Percentiles rank a stretch among this genome's conserved stretches.
Evolutionary conservation across 208 protist genomes (phyloP).

Genomic region (Vickermania spadyakhi): DNA sequence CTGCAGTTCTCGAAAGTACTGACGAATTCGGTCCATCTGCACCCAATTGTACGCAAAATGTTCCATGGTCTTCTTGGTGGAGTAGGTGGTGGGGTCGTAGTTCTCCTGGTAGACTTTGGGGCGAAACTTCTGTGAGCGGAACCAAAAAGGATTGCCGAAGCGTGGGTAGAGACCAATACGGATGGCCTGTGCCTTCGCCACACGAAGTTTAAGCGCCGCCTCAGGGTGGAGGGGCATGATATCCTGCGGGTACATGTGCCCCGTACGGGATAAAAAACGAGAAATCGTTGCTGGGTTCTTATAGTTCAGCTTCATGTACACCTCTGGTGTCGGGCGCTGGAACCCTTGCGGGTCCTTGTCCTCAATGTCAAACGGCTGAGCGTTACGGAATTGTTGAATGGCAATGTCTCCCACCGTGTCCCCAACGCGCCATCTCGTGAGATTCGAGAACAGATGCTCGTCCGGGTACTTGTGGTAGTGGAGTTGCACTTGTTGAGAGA

Average conservation of each 20-base stretch:
- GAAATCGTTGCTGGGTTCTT: constrained; percentile 88
- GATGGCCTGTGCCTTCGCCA: constrained; percentile 77
- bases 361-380: constrained; percentile 83
- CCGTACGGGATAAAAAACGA: constrained; percentile 79
- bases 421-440: constrained; percentile 76
- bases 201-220: constrained; percentile 68
- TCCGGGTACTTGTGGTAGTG: constrained; percentile 87
- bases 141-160: constrained; percentile 88
- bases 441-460: constrained; percentile 78
- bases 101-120: constrained; percentile 84
- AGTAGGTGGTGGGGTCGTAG: constrained; percentile 84
- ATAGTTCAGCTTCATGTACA: constrained; percentile 92
- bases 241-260: constrained; percentile 83
- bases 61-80: constrained; percentile 85
- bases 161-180: constrained; percentile 83
- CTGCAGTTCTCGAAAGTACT: constrained; percentile 71
- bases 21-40: constrained; percentile 75
- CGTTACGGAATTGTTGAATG: constrained; percentile 85
- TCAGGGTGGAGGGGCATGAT: constrained; percentile 82
- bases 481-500: constrained; percentile 83
- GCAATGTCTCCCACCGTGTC: constrained; percentile 81
- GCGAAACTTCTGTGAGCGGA: constrained; percentile 69
- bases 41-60: constrained; percentile 89
- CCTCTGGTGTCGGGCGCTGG: constrained; percentile 60
- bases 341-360: constrained; percentile 78